These are phyloP conservation scores for Coemansia umbellata DNA, from an alignment of 192 early-diverging fungal species.

Conservation along the genomic window DNA sequence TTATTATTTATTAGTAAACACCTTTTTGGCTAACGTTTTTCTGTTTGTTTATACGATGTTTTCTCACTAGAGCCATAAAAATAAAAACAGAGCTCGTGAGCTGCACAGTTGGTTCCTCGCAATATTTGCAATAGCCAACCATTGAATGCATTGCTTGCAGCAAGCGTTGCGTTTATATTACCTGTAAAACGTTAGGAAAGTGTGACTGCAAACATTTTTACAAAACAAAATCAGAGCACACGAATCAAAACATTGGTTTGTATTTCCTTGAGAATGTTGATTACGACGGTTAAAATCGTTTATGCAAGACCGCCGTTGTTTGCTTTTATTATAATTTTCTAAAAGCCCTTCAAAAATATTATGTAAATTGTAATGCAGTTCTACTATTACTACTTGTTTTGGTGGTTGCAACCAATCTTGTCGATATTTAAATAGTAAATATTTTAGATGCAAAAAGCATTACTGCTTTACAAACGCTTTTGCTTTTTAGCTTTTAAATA, in stretches of 20 bases:
- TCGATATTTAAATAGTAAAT: background rate
- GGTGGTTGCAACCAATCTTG: background rate
- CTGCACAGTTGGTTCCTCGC: too few relatives aligned
- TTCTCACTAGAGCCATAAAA: background rate
- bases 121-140: background rate
- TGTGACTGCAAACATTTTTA: conserved; percentile 1
- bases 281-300: background rate
- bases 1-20: too few relatives aligned
- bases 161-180: background rate
- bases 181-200: conserved; percentile 1
- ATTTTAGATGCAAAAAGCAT: background rate
- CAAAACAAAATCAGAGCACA: too few relatives aligned
- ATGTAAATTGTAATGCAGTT: too few relatives aligned
- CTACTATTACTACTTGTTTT: conserved; percentile 8
- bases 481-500: too few relatives aligned
- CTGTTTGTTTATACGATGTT: background rate
- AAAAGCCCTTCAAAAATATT: background rate
- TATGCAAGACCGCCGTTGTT: background rate
- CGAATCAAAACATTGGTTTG: too few relatives aligned
- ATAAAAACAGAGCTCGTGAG: background rate
- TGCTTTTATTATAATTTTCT: background rate
- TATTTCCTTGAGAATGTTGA: background rate
- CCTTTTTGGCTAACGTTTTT: background rate
- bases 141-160: background rate
- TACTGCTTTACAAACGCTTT: conserved; percentile 7